Evolutionary conservation across 176 grass and related monocot species (phyloP).

Genomic region (Bromus sterilis): DNA sequence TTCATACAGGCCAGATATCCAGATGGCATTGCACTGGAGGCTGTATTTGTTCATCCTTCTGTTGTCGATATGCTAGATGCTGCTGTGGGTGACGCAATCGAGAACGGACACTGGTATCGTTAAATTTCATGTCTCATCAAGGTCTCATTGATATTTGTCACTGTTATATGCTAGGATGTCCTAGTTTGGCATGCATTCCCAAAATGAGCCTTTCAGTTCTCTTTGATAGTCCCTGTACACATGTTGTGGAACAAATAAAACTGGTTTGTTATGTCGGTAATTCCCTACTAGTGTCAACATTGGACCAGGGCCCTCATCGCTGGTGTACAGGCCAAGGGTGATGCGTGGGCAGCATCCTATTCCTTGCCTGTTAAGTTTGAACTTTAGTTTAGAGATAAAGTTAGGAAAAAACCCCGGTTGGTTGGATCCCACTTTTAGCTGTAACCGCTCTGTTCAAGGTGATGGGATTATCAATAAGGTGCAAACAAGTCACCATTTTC

Average conservation of each 20-base stretch:
- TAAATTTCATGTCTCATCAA: conserved; percentile 12
- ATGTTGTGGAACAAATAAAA: conserved; percentile 4
- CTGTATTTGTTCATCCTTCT: conserved; percentile 90
- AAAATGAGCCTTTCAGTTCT: not conserved
- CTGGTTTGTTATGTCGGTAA: not conserved
- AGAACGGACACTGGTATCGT: conserved; percentile 76
- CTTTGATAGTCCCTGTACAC: not conserved
- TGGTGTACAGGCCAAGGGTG: not conserved
- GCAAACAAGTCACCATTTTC: not conserved
- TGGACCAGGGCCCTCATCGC: not conserved
- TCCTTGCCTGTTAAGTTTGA: not conserved
- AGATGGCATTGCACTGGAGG: conserved; percentile 84
- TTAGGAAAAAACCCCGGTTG: not conserved
- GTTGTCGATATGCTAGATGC: conserved; percentile 91
- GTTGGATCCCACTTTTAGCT: not conserved
- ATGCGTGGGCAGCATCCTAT: not conserved
- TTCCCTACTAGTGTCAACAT: not conserved
- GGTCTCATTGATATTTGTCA: not conserved
- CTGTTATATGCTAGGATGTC: conserved; percentile 9
- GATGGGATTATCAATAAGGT: not conserved
- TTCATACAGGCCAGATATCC: conserved; percentile 77
- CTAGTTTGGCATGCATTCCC: not conserved
- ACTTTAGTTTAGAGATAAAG: not conserved
- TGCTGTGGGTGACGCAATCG: conserved; percentile 79
- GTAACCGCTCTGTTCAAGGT: not conserved